These are phyloP conservation scores for Trametes sp. DNA, from an alignment of 1,284 basidiomycete species.

Conservation along the genomic window DNA sequence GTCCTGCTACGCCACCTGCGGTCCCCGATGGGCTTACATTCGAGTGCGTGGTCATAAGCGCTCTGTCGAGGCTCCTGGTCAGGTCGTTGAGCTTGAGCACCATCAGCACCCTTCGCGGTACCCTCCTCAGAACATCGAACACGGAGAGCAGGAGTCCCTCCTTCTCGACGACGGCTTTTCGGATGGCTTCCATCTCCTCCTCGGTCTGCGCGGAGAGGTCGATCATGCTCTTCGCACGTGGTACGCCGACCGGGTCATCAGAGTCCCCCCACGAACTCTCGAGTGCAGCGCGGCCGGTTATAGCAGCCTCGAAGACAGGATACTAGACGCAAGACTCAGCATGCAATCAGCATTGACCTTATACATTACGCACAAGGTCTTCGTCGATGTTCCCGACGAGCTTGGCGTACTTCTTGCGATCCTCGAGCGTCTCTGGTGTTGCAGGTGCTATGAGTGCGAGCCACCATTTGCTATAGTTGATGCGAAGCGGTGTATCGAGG, in stretches of 20 bases:
- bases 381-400: conserved; percentile 90
- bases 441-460: conserved; percentile 82
- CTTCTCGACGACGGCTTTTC: conserved; percentile 78
- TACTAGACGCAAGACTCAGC: no score
- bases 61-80: conserved; percentile 78
- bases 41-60: conserved; percentile 78
- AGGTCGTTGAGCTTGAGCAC: conserved; percentile 87
- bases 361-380: conserved; percentile 81
- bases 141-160: conserved; percentile 87
- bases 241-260: conserved; percentile 43
- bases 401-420: conserved; percentile 85
- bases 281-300: conserved; percentile 75
- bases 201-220: conserved; percentile 73
- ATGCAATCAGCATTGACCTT: no score
- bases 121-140: conserved; percentile 83
- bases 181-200: conserved; percentile 80
- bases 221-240: conserved; percentile 77
- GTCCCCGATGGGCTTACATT: conserved; percentile 50
- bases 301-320: conserved; percentile 88
- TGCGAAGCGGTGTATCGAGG: conserved; percentile 77
- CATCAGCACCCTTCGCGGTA: conserved; percentile 89
- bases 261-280: conserved; percentile 62
- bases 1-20: not conserved
- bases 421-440: conserved; percentile 66
- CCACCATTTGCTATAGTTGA: conserved; percentile 87